A percentile compares a stretch with the other conserved stretches of the same genome.
phyloP scores from a whole-genome alignment of 2,329 filamentous ascomycete species.

The Bipolaris cookei region DNA sequence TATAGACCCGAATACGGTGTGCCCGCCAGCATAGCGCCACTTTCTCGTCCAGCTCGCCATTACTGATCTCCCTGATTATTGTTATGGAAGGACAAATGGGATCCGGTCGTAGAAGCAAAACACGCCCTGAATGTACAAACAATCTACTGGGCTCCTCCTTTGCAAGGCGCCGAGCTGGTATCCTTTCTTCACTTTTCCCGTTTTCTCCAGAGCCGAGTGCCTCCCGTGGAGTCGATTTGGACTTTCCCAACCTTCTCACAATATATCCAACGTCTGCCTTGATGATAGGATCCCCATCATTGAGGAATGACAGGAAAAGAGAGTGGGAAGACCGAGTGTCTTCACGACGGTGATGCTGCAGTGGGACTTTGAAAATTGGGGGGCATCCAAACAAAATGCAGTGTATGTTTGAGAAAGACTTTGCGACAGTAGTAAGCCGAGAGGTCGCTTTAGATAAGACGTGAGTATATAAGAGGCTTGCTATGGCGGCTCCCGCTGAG shows the following conservation, averaged over 20 bases:
- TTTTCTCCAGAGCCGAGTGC: not conserved
- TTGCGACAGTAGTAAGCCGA: not conserved
- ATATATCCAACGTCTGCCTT: constrained; percentile 2
- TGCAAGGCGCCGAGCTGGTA: too few relatives aligned
- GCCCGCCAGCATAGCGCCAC: not conserved
- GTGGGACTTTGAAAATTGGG: not conserved
- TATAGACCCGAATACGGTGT: constrained; percentile 1
- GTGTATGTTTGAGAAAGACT: not conserved
- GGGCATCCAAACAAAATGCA: constrained; percentile 4
- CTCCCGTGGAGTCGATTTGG: not conserved
- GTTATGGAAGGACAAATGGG: not conserved
- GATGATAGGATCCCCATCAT: constrained; percentile 6
- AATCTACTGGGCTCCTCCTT: too few relatives aligned
- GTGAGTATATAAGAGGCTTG: constrained; percentile 4
- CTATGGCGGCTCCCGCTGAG: constrained; percentile 3
- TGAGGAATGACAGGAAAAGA: constrained; percentile 1
- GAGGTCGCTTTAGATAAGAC: not conserved
- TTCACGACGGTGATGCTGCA: not conserved
- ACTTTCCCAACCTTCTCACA: not conserved
- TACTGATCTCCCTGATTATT: not conserved
- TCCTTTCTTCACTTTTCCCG: not conserved
- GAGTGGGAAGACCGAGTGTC: not conserved
- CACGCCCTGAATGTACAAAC: not conserved
- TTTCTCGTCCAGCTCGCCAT: not conserved
- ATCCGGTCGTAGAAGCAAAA: not conserved